phyloP scores from a whole-genome alignment of 805 yeast genomes.

The Saturnispora besseyi region DNA sequence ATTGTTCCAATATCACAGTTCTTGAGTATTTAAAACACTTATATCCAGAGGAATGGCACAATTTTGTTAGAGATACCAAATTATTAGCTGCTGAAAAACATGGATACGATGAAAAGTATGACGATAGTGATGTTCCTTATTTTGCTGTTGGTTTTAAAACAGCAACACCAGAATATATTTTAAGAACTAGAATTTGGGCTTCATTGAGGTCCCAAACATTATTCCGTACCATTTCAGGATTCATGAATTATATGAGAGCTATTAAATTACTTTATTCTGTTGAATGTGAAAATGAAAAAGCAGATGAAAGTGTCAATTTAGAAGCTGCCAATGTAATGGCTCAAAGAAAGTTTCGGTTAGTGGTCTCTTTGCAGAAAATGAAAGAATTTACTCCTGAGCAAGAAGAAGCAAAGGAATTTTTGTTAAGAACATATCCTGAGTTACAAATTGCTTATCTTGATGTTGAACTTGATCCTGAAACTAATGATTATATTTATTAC shows the following conservation, averaged over 20 bases:
- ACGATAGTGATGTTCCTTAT: conserved; percentile 87
- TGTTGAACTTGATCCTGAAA: conserved; percentile 76
- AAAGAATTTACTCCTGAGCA: conserved; percentile 65
- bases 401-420: conserved; percentile 69
- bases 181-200: conserved; percentile 98
- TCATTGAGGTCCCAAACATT: conserved; percentile 93
- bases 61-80: conserved; percentile 93
- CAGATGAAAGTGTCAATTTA: conserved; percentile 45
- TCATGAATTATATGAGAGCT: conserved; percentile 97
- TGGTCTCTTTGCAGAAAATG: conserved; percentile 82
- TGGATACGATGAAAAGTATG: conserved; percentile 58
- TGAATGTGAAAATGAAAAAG: conserved; percentile 88
- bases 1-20: conserved; percentile 90
- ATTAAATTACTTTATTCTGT: conserved; percentile 88
- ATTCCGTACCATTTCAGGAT: conserved; percentile 95
- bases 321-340: too few species aligned
- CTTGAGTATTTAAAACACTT: conserved; percentile 90
- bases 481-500: conserved; percentile 62
- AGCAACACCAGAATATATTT: conserved; percentile 92
- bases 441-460: conserved; percentile 88
- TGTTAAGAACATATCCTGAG: conserved; percentile 77
- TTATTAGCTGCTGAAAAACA: conserved; percentile 78
- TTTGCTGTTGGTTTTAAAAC: conserved; percentile 95
- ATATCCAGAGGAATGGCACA: conserved; percentile 96
- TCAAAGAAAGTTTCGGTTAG: conserved; percentile 62